Percentiles rank a stretch among this genome's conserved stretches.
phyloP scores from a whole-genome alignment of 306 rosid genomes.

The Rosa lucieae region DNA sequence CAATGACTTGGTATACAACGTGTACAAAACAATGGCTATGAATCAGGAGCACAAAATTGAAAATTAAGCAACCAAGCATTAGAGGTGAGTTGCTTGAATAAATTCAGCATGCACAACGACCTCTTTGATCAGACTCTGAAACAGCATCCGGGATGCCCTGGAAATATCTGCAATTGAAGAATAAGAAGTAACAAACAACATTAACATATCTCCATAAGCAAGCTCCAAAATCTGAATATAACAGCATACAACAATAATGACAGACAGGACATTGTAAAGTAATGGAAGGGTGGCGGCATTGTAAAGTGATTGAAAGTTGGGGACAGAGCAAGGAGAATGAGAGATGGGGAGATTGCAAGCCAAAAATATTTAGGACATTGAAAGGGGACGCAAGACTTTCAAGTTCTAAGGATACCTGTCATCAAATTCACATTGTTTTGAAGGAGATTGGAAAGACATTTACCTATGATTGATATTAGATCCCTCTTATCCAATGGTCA shows the following conservation, averaged over 20 bases:
- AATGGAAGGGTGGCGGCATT: background rate
- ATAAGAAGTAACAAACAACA: background rate
- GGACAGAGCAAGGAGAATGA: background rate
- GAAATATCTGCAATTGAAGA: conserved; percentile 67
- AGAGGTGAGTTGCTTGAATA: conserved; percentile 20
- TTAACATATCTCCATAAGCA: background rate
- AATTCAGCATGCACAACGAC: conserved; percentile 91
- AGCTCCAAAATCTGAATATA: background rate
- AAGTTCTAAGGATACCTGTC: background rate
- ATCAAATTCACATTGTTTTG: background rate
- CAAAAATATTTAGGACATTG: background rate
- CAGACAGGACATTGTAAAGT: background rate
- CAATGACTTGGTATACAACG: conserved; percentile 37
- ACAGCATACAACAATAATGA: background rate
- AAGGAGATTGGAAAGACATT: background rate
- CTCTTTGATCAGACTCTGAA: conserved; percentile 67
- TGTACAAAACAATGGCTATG: conserved; percentile 23
- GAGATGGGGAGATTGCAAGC: background rate
- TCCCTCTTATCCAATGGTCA: conserved; percentile 3
- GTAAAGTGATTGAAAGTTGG: background rate
- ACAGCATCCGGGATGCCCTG: conserved; percentile 86
- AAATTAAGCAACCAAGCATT: conserved; percentile 26
- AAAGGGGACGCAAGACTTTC: background rate
- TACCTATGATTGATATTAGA: background rate
- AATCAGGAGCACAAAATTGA: conserved; percentile 41